A percentile compares a stretch with the other conserved stretches of the same genome.
phyloP scores from a whole-genome alignment of 352 stramenopile species.

The Phytophthora ohioensis region DNA sequence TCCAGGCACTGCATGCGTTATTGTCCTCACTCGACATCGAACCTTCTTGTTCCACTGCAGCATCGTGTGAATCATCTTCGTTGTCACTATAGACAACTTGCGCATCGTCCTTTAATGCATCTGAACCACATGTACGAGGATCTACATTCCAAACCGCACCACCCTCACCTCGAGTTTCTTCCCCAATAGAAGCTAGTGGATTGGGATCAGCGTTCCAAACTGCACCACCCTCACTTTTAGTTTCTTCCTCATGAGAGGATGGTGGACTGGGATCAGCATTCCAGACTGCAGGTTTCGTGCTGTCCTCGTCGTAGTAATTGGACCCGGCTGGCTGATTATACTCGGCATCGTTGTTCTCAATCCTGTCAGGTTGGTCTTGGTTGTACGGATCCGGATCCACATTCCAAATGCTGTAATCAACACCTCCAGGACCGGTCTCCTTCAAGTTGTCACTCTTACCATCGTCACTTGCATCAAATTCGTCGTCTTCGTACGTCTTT shows the following conservation, averaged over 20 bases:
- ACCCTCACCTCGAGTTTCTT: neutral
- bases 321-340: neutral
- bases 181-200: neutral
- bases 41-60: slow-evolving; percentile 1
- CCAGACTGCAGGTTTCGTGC: slow-evolving; percentile 10
- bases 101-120: neutral
- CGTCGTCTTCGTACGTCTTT: slow-evolving; percentile 43
- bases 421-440: neutral
- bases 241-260: neutral
- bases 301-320: neutral
- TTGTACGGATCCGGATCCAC: slow-evolving; percentile 16
- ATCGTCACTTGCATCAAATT: slow-evolving; percentile 39
- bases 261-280: slow-evolving; percentile 20
- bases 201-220: slow-evolving; percentile 29
- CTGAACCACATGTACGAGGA: slow-evolving; percentile 1
- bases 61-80: slow-evolving; percentile 3
- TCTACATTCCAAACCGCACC: slow-evolving; percentile 30
- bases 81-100: slow-evolving; percentile 1
- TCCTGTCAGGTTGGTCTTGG: neutral
- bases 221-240: neutral
- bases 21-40: slow-evolving; percentile 7
- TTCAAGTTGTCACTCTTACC: slow-evolving; percentile 3
- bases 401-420: slow-evolving; percentile 24
- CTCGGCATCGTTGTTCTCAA: neutral
- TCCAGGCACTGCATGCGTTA: slow-evolving; percentile 19